Evolutionary conservation across 2,329 filamentous ascomycete species (phyloP).

Genomic region (Penicillium sp.): DNA sequence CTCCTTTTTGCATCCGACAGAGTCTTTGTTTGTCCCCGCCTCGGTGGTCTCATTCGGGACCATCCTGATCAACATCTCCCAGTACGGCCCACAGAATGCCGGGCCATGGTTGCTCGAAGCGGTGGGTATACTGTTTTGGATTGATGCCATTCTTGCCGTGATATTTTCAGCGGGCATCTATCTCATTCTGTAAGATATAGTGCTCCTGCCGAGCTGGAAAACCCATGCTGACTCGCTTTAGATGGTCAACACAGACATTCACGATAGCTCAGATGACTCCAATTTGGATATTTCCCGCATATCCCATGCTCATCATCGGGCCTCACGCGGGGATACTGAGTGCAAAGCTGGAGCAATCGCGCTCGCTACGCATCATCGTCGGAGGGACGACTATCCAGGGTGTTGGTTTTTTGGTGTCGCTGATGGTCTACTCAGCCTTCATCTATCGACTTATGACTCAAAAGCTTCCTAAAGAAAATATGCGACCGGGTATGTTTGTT

Average conservation of each 20-base stretch:
- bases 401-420: conserved; percentile 62
- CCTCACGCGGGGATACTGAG: conserved; percentile 65
- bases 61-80: conserved; percentile 71
- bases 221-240: conserved; percentile 28
- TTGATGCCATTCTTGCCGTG: conserved; percentile 67
- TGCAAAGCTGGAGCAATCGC: conserved; percentile 43
- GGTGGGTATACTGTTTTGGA: conserved; percentile 71
- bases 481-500: conserved; percentile 82
- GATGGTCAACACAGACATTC: conserved; percentile 63
- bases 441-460: conserved; percentile 86
- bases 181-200: conserved; percentile 60
- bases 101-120: conserved; percentile 60
- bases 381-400: conserved; percentile 61
- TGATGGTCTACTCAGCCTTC: conserved; percentile 82
- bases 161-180: conserved; percentile 69
- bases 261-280: conserved; percentile 83
- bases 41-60: conserved; percentile 68
- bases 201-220: not conserved
- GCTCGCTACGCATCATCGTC: conserved; percentile 56
- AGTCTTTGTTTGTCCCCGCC: conserved; percentile 73
- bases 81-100: conserved; percentile 66
- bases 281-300: conserved; percentile 83
- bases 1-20: conserved; percentile 72
- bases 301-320: conserved; percentile 73
- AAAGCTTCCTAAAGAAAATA: conserved; percentile 71